phyloP scores from a whole-genome alignment of 768 basidiomycete genomes.

The Gelatoporia subvermispora region DNA sequence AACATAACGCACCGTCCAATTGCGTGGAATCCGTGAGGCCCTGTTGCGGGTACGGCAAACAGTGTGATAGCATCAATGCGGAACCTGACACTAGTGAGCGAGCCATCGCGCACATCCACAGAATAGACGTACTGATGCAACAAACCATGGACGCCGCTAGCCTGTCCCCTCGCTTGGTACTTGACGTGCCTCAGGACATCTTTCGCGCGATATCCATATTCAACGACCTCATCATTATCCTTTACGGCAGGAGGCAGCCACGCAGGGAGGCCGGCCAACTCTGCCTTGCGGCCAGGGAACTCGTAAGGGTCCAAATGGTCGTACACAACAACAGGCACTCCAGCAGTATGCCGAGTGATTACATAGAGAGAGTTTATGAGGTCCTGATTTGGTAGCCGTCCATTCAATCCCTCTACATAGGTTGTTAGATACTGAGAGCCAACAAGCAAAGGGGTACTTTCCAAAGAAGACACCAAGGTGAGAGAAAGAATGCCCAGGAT shows the following conservation, averaged over 20 bases:
- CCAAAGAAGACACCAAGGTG: constrained; percentile 95
- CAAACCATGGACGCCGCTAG: constrained; percentile 86
- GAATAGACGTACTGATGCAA: constrained; percentile 64
- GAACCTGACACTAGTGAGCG: constrained; percentile 47
- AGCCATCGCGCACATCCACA: neutral
- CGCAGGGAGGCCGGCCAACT: constrained; percentile 29
- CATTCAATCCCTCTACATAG: constrained; percentile 94
- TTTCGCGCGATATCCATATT: constrained; percentile 53
- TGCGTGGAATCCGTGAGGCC: constrained; percentile 94
- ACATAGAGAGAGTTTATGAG: constrained; percentile 76
- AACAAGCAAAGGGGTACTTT: constrained; percentile 29
- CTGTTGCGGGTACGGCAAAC: constrained; percentile 79
- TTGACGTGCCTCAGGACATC: constrained; percentile 67
- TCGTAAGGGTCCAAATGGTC: constrained; percentile 61
- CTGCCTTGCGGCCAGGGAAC: constrained; percentile 23
- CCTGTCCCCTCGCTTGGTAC: constrained; percentile 73
- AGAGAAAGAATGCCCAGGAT: constrained; percentile 94
- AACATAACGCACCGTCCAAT: constrained; percentile 66
- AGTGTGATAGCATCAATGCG: constrained; percentile 93
- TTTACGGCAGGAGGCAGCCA: constrained; percentile 46
- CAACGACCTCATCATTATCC: constrained; percentile 38
- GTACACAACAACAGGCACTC: constrained; percentile 77
- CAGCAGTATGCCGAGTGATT: constrained; percentile 68
- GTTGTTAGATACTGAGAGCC: no score
- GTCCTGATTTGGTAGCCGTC: constrained; percentile 94